A percentile compares a stretch with the other conserved stretches of the same genome.
Conservation (phyloP, 2,329 filamentous ascomycete genomes). For the Hymenoscyphus linearis region DNA sequence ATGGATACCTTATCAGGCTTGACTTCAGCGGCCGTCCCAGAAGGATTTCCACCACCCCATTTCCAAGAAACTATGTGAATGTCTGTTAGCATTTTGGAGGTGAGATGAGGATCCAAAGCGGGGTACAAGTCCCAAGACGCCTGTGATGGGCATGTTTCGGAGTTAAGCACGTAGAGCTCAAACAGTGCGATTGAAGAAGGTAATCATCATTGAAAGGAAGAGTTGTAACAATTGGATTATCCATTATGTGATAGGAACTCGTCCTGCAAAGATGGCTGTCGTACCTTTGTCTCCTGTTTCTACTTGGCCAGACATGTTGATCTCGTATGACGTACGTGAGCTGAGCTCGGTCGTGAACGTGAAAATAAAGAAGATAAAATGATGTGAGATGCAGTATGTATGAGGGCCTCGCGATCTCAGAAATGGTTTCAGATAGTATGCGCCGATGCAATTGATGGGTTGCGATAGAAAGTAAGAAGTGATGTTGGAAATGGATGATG, state of each 20-base stretch:
- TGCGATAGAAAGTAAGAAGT: slow-evolving; percentile 22
- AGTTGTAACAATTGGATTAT: neutral
- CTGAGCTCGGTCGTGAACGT: slow-evolving; percentile 1
- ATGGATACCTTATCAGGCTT: slow-evolving; percentile 56
- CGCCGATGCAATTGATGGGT: slow-evolving; percentile 18
- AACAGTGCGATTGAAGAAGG: neutral
- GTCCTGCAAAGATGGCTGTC: slow-evolving; percentile 11
- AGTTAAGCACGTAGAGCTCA: neutral
- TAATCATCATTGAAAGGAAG: neutral
- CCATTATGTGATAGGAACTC: no score
- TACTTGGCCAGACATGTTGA: slow-evolving; percentile 40
- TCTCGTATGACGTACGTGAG: slow-evolving; percentile 11
- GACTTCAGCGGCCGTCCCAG: slow-evolving; percentile 52
- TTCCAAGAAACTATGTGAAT: slow-evolving; percentile 52
- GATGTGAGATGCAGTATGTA: neutral
- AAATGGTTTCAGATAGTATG: slow-evolving; percentile 10
- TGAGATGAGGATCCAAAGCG: neutral
- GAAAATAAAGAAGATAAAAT: slow-evolving; percentile 2
- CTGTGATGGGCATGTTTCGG: neutral
- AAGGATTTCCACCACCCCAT: slow-evolving; percentile 50
- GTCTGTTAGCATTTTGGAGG: slow-evolving; percentile 3
- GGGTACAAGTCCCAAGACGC: neutral
- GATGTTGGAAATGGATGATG: slow-evolving; percentile 12
- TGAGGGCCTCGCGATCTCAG: slow-evolving; percentile 14
- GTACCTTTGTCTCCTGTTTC: slow-evolving; percentile 47